Base-by-base conservation (phyloP, 345 rosid species). In the thale cress (Arabidopsis thaliana) region DNA sequence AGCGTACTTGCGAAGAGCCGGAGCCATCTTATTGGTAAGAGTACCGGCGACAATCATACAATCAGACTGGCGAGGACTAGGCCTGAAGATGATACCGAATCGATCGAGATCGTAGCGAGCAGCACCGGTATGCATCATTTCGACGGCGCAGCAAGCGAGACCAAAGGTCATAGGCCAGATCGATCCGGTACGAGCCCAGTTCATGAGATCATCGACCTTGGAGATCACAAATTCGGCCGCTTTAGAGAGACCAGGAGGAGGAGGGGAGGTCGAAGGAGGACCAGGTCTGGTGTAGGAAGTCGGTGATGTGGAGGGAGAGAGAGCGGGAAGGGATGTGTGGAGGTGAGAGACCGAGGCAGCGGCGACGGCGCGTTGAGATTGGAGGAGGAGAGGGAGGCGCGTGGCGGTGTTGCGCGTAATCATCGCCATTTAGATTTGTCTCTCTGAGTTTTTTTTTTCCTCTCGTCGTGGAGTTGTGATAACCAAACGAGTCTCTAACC, bases 101-200 rank as follows among this genome's bases (percentile, higher is more conserved):
- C 99, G 88, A 37, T 95, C 99, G 72, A 95, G 87, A 88, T 95
- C 99, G 76, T 92, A 95, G 3, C 99, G 91, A 75, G 99, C 85
- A 30, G 98, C 99, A 52, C 98, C 98, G 58, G 99, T 80, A 83
- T 95, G 99, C 99, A 95, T 95, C 98, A 95, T 95, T 80, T 95
- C 99, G 6, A 95, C 98, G 37, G 99, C 99, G 81, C 99, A 95
- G 85, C 98, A 90, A 13, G 99, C 99, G 23, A 95, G 91, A 4
- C 99, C 98, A 65, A 95, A 92, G 30, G 99, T 92, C 99, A 95
- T 95, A 68, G 99, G 99, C 99, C 99, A 95, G 78, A 95, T 88
- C 78, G 98, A 95, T 3, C 98, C 99, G 2, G 94, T 87, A 32
- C 98, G 96, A 53, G 95, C 94, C 89, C 91, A 95, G 82, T 95